Evolutionary conservation across 306 rosid genomes (phyloP).

Genomic region (Pterocarpus santalinus): DNA sequence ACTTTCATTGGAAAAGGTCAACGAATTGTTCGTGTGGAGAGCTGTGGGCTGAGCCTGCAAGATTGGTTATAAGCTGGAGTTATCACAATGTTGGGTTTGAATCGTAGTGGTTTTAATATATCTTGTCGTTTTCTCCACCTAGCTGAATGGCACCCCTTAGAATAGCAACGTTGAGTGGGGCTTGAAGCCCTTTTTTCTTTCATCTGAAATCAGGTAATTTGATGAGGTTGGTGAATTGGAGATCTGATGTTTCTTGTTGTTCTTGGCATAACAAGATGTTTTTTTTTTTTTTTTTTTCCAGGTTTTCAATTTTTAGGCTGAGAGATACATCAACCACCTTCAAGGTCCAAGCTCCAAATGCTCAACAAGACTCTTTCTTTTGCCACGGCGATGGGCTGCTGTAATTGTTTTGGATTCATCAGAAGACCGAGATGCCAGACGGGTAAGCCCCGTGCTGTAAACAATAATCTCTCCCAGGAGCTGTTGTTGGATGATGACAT

Average conservation of each 20-base stretch:
- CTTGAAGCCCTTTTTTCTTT: slow-evolving; percentile 58
- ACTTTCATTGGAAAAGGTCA: slow-evolving; percentile 64
- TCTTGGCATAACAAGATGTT: slow-evolving; percentile 32
- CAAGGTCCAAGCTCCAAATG: slow-evolving; percentile 62
- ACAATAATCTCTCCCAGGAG: slow-evolving; percentile 63
- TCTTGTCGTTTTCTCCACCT: slow-evolving; percentile 69
- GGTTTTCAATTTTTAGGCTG: slow-evolving; percentile 53
- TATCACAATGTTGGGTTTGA: slow-evolving; percentile 76
- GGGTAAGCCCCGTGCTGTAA: slow-evolving; percentile 46
- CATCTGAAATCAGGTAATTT: slow-evolving; percentile 58
- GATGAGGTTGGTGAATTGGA: neutral
- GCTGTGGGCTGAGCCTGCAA: slow-evolving; percentile 55
- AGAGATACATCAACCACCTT: slow-evolving; percentile 47
- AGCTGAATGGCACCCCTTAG: slow-evolving; percentile 98
- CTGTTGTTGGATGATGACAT: slow-evolving; percentile 69
- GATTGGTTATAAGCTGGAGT: slow-evolving; percentile 68
- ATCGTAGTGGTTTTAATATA: slow-evolving; percentile 54
- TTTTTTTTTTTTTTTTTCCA: slow-evolving; percentile 50
- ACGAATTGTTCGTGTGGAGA: slow-evolving; percentile 61
- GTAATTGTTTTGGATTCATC: slow-evolving; percentile 86
- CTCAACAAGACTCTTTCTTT: slow-evolving; percentile 59
- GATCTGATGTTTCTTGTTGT: slow-evolving; percentile 17
- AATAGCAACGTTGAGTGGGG: slow-evolving; percentile 71
- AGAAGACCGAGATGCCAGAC: slow-evolving; percentile 47
- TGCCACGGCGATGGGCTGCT: slow-evolving; percentile 76